Percentiles rank a stretch among this genome's conserved stretches.
Evolutionary conservation across 2,329 filamentous ascomycete genomes (phyloP).

Genomic region (Calonectria henricotiae): DNA sequence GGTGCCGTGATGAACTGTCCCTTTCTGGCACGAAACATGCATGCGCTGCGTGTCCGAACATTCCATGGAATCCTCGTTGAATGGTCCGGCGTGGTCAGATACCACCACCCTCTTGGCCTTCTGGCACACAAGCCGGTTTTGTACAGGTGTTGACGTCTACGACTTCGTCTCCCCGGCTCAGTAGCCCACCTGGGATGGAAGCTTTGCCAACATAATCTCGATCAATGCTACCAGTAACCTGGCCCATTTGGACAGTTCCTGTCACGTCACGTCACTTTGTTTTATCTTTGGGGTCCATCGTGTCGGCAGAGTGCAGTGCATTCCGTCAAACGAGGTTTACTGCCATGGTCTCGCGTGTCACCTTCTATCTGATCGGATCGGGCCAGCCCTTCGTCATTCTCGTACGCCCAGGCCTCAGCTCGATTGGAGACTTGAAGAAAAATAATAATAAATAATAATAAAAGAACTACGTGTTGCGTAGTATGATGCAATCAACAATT

Average conservation of each 20-base stretch:
- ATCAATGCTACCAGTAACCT: conserved; percentile 23
- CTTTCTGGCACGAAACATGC: background rate
- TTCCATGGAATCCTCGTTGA: conserved; percentile 33
- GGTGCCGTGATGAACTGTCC: conserved; percentile 14
- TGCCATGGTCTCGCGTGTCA: conserved; percentile 9
- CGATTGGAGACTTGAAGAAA: background rate
- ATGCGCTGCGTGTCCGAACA: conserved; percentile 8
- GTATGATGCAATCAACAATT: conserved; percentile 29
- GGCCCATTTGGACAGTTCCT: conserved; percentile 2
- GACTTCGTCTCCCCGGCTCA: conserved; percentile 1
- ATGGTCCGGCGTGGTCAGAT: conserved; percentile 29
- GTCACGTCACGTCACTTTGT: conserved; percentile 24
- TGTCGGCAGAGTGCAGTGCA: background rate
- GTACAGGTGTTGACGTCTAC: conserved; percentile 13
- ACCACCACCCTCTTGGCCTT: conserved; percentile 19
- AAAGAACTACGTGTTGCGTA: background rate
- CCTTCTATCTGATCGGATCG: background rate
- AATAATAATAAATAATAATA: no score
- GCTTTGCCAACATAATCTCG: conserved; percentile 29
- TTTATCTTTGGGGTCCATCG: conserved; percentile 1
- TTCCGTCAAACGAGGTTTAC: background rate
- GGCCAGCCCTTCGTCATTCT: conserved; percentile 25
- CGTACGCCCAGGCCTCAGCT: conserved; percentile 11
- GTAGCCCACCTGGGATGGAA: conserved; percentile 3
- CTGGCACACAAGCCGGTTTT: conserved; percentile 15